Percentiles rank a stretch among this genome's conserved stretches.
These are phyloP conservation scores for Penicillium bovifimosum DNA, from an alignment of 495 filamentous ascomycete genomes.

Conservation along the genomic window DNA sequence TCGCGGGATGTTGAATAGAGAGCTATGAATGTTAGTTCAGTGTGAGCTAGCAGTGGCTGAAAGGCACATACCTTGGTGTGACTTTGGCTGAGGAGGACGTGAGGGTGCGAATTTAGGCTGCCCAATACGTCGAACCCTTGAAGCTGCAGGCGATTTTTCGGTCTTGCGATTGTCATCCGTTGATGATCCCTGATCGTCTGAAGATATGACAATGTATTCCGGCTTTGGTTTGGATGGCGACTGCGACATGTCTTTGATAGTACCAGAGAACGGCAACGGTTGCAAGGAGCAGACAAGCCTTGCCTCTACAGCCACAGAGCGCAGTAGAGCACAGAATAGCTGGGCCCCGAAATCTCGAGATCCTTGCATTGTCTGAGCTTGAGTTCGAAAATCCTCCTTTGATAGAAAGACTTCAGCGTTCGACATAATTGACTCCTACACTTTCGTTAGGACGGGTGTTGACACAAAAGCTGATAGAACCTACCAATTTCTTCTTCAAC, in stretches of 20 bases:
- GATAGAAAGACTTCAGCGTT: constrained; percentile 46
- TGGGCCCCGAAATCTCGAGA: constrained; percentile 88
- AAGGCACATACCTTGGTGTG: constrained; percentile 7
- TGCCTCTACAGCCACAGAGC: constrained; percentile 71
- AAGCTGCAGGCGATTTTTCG: constrained; percentile 11
- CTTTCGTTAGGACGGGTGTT: neutral
- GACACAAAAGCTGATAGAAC: neutral
- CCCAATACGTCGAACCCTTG: constrained; percentile 35
- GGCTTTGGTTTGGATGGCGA: constrained; percentile 34
- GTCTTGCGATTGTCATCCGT: constrained; percentile 20
- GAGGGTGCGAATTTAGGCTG: constrained; percentile 38
- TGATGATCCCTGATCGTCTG: constrained; percentile 32
- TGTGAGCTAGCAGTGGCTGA: neutral
- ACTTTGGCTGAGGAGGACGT: constrained; percentile 10
- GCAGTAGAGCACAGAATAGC: constrained; percentile 80
- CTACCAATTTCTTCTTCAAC: constrained; percentile 50
- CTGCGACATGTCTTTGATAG: constrained; percentile 45
- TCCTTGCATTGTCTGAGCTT: constrained; percentile 60
- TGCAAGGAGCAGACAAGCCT: constrained; percentile 92
- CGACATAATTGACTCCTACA: constrained; percentile 33
- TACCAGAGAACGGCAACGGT: constrained; percentile 64
- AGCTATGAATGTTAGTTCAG: constrained; percentile 9
- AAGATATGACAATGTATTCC: constrained; percentile 35
- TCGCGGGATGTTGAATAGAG: constrained; percentile 22
- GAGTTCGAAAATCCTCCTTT: constrained; percentile 62